Evolutionary conservation across 768 basidiomycete genomes (phyloP).

Genomic region (Coprinopsis sp.): DNA sequence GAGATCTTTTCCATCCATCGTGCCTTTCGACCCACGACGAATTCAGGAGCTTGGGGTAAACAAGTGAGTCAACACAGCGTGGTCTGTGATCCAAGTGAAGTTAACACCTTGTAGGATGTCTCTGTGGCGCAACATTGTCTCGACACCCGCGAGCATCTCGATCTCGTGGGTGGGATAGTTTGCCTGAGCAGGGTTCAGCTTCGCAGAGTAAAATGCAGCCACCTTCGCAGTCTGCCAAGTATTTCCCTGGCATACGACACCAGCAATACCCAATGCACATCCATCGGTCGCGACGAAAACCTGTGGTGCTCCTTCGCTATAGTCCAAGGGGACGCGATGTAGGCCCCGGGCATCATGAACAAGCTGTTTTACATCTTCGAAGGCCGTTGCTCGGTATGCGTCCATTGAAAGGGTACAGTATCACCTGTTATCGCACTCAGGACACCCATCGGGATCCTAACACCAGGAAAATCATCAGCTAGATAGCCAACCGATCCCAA

Average conservation of each 20-base stretch:
- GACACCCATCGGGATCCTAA: constrained; percentile 36
- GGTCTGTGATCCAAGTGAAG: constrained; percentile 29
- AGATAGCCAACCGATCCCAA: constrained; percentile 24
- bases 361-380: constrained; percentile 30
- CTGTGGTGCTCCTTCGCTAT: constrained; percentile 10
- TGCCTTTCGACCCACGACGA: constrained; percentile 27
- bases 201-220: constrained; percentile 32
- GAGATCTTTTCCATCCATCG: constrained; percentile 32
- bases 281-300: constrained; percentile 31
- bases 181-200: constrained; percentile 31
- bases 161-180: constrained; percentile 38
- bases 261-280: constrained; percentile 24
- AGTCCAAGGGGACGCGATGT: constrained; percentile 17
- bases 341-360: constrained; percentile 18
- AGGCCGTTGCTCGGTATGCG: constrained; percentile 27
- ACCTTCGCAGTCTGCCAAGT: constrained; percentile 20
- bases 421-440: constrained; percentile 22
- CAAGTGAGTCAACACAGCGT: constrained; percentile 23
- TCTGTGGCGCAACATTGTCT: constrained; percentile 25
- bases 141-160: constrained; percentile 32
- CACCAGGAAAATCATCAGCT: constrained; percentile 25
- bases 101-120: constrained; percentile 26
- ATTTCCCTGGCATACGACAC: constrained; percentile 20
- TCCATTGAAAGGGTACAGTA: constrained; percentile 23
- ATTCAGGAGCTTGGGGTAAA: constrained; percentile 28